These are phyloP conservation scores for Fusarium veterinarium DNA, from an alignment of 2,329 filamentous ascomycete species.

Conservation along the genomic window DNA sequence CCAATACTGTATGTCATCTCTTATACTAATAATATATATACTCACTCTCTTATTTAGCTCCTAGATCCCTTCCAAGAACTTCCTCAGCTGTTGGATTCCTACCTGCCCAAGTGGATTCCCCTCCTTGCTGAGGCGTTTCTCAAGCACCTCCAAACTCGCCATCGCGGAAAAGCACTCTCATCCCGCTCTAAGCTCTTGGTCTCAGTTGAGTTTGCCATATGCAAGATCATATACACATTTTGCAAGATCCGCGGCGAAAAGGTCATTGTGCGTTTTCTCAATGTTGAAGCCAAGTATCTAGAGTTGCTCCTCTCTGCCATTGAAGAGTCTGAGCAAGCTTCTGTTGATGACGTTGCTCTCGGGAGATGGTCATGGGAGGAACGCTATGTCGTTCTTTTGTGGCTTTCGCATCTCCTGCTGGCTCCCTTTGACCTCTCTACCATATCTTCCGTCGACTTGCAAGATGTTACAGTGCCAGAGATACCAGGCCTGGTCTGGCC, in stretches of 20 bases:
- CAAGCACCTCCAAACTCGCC: slow-evolving; percentile 66
- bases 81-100: slow-evolving; percentile 89
- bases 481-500: slow-evolving; percentile 67
- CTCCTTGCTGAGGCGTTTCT: slow-evolving; percentile 81
- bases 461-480: slow-evolving; percentile 56
- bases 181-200: slow-evolving; percentile 56
- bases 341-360: slow-evolving; percentile 27
- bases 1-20: slow-evolving; percentile 55
- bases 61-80: slow-evolving; percentile 95
- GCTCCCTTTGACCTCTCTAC: slow-evolving; percentile 91
- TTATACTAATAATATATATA: not conserved
- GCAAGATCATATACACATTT: slow-evolving; percentile 84
- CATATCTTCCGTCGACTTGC: slow-evolving; percentile 74
- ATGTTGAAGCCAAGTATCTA: slow-evolving; percentile 87
- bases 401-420: slow-evolving; percentile 84
- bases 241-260: slow-evolving; percentile 97
- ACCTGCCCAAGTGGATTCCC: slow-evolving; percentile 81
- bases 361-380: slow-evolving; percentile 81
- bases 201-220: slow-evolving; percentile 76
- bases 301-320: slow-evolving; percentile 82
- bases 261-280: slow-evolving; percentile 89
- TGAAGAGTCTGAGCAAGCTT: slow-evolving; percentile 65
- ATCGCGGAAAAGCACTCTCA: slow-evolving; percentile 52
- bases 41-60: slow-evolving; percentile 49
- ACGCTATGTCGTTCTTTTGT: slow-evolving; percentile 86